Evolutionary conservation across 208 protist species (phyloP), one percentile per base, ranked within the genome.

Genomic region (Vickermania spadyakhi): DNA sequence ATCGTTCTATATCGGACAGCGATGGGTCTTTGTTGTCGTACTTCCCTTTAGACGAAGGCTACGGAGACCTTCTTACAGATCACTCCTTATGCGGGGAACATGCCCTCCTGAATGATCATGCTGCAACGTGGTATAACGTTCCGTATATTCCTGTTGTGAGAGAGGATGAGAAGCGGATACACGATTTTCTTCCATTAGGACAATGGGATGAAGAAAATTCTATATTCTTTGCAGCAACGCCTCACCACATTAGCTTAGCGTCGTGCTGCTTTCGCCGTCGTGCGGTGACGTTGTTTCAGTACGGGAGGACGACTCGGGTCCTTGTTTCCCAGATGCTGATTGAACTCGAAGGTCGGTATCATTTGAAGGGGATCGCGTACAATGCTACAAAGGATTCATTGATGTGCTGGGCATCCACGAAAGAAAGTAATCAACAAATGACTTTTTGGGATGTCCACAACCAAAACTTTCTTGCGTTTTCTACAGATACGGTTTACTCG

Each of bases 41-140:
- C 61, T 93, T 80, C 58, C 86, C 81, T 28, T 70, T 96, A n/a
- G 75, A 90, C 62, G 89, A 96, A 56, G 63, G 76, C 14, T 60
- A 78, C 30, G 86, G 81, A 30, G 77, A 88, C 54, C 67, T 96
- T 45, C 70, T 93, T 45, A 75, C 77, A 28, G 88, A 95, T 60
- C 84, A 87, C 52, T 70, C 83, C 18, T 27, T 51, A 25, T 70
- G 67, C 56, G 70, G 60, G 27, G 76, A 77, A 54, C 84, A 91
- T 63, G 73, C 72, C 13, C 66, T 92, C 22, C 66, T 91, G 51
- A 59, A 65, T 27, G 58, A 79, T 57, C 75, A 72, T 23, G 60
- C 79, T 14, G 68, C 66, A 21, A 72, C 67, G 41, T 91, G 83
- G 83, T 77, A 66, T 36, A 59, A 66, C 23, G 74, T 93, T 13